phyloP scores from a whole-genome alignment of 73 alveolate species.

The Blepharisma japonicum region DNA sequence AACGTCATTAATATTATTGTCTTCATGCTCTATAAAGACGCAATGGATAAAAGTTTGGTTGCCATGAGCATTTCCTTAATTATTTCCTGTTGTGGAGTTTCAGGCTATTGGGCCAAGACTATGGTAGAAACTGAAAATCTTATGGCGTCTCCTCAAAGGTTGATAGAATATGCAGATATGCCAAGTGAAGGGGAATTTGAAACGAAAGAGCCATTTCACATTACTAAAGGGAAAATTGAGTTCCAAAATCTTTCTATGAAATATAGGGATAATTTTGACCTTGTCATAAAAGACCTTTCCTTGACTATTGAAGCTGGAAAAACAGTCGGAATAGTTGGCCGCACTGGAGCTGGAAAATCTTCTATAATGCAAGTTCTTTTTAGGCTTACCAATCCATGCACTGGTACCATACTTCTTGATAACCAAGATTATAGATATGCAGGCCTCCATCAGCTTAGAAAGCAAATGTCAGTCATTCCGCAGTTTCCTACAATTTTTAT shows the following conservation, averaged over 20 bases:
- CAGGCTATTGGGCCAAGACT: neutral
- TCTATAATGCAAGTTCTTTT: slow-evolving; percentile 73
- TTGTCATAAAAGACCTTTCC: slow-evolving; percentile 4
- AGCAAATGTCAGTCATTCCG: slow-evolving; percentile 65
- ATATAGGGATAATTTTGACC: slow-evolving; percentile 2
- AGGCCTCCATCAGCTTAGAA: slow-evolving; percentile 59
- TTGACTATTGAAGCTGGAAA: slow-evolving; percentile 21
- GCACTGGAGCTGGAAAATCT: slow-evolving; percentile 91
- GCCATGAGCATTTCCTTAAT: neutral
- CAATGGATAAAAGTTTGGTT: neutral
- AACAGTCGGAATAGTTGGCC: slow-evolving; percentile 80
- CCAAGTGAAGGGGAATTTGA: slow-evolving; percentile 20
- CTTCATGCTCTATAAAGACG: neutral
- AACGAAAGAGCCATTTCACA: neutral
- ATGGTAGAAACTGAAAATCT: neutral
- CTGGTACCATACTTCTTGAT: slow-evolving; percentile 57
- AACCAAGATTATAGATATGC: slow-evolving; percentile 49
- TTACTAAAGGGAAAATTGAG: slow-evolving; percentile 39
- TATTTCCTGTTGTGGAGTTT: neutral
- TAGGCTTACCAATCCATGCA: slow-evolving; percentile 62
- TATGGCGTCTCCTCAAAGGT: slow-evolving; percentile 17
- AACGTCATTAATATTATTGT: neutral
- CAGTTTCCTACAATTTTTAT: slow-evolving; percentile 67
- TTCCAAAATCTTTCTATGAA: slow-evolving; percentile 37
- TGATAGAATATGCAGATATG: neutral